phyloP scores from a whole-genome alignment of 441 rosid genomes.

The Eugenia klotzschiana region DNA sequence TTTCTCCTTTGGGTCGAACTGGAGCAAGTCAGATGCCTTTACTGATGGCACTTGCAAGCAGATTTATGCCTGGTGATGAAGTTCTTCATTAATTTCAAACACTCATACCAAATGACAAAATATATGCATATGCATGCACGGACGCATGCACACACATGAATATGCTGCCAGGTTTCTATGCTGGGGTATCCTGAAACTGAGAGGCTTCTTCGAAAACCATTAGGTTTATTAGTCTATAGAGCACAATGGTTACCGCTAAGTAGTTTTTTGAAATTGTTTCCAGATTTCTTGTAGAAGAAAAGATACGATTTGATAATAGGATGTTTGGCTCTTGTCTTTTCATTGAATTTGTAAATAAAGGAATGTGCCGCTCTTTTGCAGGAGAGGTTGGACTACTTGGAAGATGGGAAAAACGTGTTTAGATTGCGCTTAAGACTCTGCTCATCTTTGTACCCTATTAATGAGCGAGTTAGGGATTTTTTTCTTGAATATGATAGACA shows the following conservation, averaged over 20 bases:
- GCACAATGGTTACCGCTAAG: background rate
- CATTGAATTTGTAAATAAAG: background rate
- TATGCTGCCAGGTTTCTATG: background rate
- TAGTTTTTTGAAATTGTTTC: background rate
- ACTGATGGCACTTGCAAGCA: background rate
- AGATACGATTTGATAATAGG: background rate
- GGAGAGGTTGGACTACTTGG: conserved; percentile 97
- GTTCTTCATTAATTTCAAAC: background rate
- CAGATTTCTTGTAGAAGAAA: background rate
- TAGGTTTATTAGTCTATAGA: background rate
- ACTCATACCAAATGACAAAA: background rate
- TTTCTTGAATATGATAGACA: conserved; percentile 98
- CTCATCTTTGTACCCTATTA: conserved; percentile 83
- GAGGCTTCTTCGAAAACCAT: background rate
- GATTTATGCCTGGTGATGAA: background rate
- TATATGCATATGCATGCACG: background rate
- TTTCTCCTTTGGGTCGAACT: background rate
- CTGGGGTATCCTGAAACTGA: background rate
- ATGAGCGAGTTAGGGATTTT: conserved; percentile 94
- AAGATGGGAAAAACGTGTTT: conserved; percentile 88
- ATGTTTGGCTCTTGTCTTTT: background rate
- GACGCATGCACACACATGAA: background rate
- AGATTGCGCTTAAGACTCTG: conserved; percentile 86
- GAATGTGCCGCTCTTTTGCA: conserved; percentile 10
- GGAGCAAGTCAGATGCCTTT: background rate